phyloP scores from a whole-genome alignment of 2,329 filamentous ascomycete species.

The Leptographium galeiforme region DNA sequence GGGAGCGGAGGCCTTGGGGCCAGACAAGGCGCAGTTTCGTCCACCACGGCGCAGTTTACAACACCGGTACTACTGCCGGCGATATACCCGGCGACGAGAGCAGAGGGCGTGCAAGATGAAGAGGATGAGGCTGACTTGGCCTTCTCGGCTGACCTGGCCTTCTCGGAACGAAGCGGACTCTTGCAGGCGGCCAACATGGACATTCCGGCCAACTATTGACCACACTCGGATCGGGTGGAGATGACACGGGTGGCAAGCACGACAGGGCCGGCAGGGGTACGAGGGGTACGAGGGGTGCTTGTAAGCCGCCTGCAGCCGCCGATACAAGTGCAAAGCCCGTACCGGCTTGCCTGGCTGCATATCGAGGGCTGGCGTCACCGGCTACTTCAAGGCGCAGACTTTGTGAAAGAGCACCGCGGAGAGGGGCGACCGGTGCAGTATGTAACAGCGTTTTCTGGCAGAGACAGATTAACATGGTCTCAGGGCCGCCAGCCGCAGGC shows the following conservation, averaged over 20 bases:
- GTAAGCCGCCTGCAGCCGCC: not conserved
- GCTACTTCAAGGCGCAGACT: slow-evolving; percentile 18
- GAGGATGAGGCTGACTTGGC: not conserved
- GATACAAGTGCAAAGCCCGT: slow-evolving; percentile 6
- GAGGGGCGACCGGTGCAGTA: slow-evolving; percentile 17
- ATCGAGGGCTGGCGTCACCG: slow-evolving; percentile 24
- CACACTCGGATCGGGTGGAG: slow-evolving; percentile 18
- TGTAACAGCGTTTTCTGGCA: not conserved
- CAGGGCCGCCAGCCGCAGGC: not conserved
- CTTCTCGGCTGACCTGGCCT: slow-evolving; percentile 11
- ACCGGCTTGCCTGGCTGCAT: slow-evolving; percentile 23
- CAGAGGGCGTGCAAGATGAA: not conserved
- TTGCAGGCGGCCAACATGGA: slow-evolving; percentile 11
- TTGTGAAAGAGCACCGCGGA: slow-evolving; percentile 21
- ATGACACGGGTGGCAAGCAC: not conserved
- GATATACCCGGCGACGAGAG: not conserved
- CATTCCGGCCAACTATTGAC: slow-evolving; percentile 18
- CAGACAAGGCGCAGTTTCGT: not conserved
- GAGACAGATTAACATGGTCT: too few relatives aligned
- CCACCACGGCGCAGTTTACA: not conserved
- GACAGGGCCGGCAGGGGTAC: not conserved
- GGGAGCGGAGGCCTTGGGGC: too few relatives aligned
- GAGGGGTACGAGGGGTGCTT: not conserved
- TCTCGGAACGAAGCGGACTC: slow-evolving; percentile 19
- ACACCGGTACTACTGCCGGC: slow-evolving; percentile 1